Evolutionary conservation across 2,329 filamentous ascomycete genomes (phyloP).

Genomic region (Trichoderma simmonsii): DNA sequence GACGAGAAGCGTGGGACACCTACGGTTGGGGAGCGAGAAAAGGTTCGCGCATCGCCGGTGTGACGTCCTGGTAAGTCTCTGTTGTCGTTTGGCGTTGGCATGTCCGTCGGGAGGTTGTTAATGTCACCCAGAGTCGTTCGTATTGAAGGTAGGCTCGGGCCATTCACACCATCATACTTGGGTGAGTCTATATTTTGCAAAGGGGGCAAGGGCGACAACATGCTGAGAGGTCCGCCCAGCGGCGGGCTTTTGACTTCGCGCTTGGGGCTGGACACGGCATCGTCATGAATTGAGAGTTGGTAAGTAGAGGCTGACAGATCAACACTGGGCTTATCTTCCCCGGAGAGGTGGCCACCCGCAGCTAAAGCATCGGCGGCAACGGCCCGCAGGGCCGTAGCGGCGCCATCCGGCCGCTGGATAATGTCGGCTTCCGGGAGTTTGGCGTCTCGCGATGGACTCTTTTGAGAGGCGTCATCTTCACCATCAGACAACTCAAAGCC

Average conservation of each 20-base stretch:
- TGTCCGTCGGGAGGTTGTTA: constrained; percentile 30
- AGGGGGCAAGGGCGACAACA: constrained; percentile 34
- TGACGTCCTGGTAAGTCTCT: constrained; percentile 30
- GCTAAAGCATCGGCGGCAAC: constrained; percentile 34
- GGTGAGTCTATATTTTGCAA: constrained; percentile 33
- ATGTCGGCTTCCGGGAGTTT: not conserved
- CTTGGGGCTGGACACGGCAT: constrained; percentile 23
- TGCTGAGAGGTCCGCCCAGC: constrained; percentile 19
- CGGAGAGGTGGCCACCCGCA: constrained; percentile 22
- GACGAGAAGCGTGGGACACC: constrained; percentile 32
- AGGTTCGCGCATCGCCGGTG: constrained; percentile 26
- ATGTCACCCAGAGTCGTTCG: constrained; percentile 34
- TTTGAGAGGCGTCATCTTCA: constrained; percentile 20
- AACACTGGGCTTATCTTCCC: constrained; percentile 22
- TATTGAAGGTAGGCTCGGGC: constrained; percentile 38
- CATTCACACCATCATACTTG: constrained; percentile 34
- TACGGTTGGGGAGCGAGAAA: constrained; percentile 36
- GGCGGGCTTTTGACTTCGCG: constrained; percentile 13
- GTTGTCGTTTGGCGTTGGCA: constrained; percentile 32
- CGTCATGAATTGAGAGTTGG: constrained; percentile 36
- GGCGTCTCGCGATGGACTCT: constrained; percentile 19
- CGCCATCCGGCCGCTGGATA: not conserved
- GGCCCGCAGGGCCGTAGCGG: constrained; percentile 26
- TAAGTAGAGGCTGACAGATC: constrained; percentile 32
- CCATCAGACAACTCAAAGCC: constrained; percentile 35